phyloP scores from a whole-genome alignment of 2,329 filamentous ascomycete species.

The Diaporthe vaccinii region DNA sequence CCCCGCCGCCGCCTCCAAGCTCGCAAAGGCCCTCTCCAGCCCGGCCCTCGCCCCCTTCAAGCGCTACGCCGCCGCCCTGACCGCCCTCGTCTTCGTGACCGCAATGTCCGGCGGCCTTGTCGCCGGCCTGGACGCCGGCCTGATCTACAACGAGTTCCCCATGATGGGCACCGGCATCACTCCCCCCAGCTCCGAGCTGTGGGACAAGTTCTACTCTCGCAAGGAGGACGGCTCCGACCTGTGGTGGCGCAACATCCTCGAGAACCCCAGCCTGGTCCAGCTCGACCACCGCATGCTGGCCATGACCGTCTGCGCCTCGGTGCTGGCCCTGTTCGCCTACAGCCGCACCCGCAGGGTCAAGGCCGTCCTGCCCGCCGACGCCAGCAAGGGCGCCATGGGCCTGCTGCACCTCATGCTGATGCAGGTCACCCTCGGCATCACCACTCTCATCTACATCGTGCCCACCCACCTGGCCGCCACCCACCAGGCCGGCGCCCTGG shows the following conservation, averaged over 20 bases:
- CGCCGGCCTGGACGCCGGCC: slow-evolving; percentile 92
- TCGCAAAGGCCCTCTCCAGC: slow-evolving; percentile 72
- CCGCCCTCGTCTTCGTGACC: slow-evolving; percentile 85
- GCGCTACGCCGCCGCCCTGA: slow-evolving; percentile 77
- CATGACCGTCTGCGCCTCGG: slow-evolving; percentile 85
- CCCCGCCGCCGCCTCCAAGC: slow-evolving; percentile 71
- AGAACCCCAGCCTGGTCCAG: slow-evolving; percentile 96
- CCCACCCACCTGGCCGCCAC: slow-evolving; percentile 88
- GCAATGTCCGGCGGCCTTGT: slow-evolving; percentile 95
- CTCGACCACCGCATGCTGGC: slow-evolving; percentile 95
- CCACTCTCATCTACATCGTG: slow-evolving; percentile 93
- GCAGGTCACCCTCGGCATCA: slow-evolving; percentile 90
- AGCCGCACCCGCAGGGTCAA: slow-evolving; percentile 74
- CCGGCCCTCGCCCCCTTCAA: slow-evolving; percentile 82
- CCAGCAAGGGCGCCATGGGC: slow-evolving; percentile 78
- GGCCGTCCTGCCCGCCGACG: slow-evolving; percentile 72
- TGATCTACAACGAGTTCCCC: slow-evolving; percentile 99
- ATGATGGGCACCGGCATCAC: slow-evolving; percentile 90
- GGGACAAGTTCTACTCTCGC: slow-evolving; percentile 87
- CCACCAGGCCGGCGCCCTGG: slow-evolving; percentile 92
- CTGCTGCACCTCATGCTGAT: slow-evolving; percentile 85
- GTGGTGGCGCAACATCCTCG: slow-evolving; percentile 97
- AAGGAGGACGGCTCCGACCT: slow-evolving; percentile 83
- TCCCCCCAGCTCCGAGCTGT: slow-evolving; percentile 86
- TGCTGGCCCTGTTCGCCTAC: slow-evolving; percentile 86